phyloP scores from a whole-genome alignment of 306 rosid genomes.

The Ormosia emarginata region DNA sequence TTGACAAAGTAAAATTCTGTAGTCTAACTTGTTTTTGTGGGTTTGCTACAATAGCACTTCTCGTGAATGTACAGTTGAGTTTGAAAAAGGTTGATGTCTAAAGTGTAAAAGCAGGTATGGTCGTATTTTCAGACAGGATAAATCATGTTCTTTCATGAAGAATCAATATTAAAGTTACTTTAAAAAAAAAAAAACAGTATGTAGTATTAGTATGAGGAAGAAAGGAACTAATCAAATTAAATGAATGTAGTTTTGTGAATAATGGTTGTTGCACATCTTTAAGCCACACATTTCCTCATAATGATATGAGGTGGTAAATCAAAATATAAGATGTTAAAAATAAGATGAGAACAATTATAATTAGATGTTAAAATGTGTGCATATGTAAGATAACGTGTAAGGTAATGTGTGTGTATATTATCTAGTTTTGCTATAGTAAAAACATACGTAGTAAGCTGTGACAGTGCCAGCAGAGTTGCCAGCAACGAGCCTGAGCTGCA shows the following conservation, averaged over 20 bases:
- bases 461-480: constrained; percentile 92
- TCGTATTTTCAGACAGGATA: constrained; percentile 16
- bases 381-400: background rate
- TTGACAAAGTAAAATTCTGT: constrained; percentile 14
- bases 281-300: background rate
- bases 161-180: constrained; percentile 23
- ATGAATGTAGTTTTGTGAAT: background rate
- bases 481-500: constrained; percentile 72
- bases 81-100: constrained; percentile 24
- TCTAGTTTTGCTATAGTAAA: background rate
- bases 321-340: background rate
- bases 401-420: background rate
- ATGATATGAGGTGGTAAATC: too few species aligned
- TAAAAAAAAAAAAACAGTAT: background rate
- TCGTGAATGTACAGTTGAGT: constrained; percentile 34
- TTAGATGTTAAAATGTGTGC: background rate
- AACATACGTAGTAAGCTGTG: constrained; percentile 70
- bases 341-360: too few species aligned
- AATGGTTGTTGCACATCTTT: background rate
- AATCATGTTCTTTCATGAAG: constrained; percentile 20
- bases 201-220: background rate
- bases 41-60: constrained; percentile 25
- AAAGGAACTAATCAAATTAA: background rate
- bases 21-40: constrained; percentile 20
- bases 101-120: constrained; percentile 19